Base-by-base conservation (phyloP, 495 filamentous ascomycete species). In the Friedmanniomyces simplex region DNA sequence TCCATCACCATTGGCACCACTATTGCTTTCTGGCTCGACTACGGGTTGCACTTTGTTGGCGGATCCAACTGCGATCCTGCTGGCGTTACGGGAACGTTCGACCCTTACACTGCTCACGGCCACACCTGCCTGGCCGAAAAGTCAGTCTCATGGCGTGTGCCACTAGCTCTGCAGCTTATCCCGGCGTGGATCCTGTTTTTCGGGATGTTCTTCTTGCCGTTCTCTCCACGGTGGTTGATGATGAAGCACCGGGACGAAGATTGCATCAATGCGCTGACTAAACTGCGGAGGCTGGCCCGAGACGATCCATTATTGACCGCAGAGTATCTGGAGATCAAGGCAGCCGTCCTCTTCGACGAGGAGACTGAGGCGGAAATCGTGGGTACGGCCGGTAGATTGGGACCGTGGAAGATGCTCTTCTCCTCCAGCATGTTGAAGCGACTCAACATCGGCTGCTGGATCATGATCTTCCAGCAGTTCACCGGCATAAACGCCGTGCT, bases 291-390 rank as follows among this genome's bases (percentile, higher is more conserved):
- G 11, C 74, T 82, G 2, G 53, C 76, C 1, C 54, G 69, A 20
- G 78, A 86, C 58, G 77, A 84, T n/a, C n/a, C 61, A 79, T 85
- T 51, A 71, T 81, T 0, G 78, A 91, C 43, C 76, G 84, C 62
- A 76, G 88, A 91, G 62, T 89, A 85, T 67, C 75, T 88, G 25
- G 88, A 91, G 66, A 89, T 93, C 69, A 85, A 86, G 67, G 85
- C 87, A 0, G 84, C 87, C 50, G 82, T 82, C 5, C 75, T 82
- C 52, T 87, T 91, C 52, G 88, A 91, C 0, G 77, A 77, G 1
- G 82, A 85, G 60, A 73, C 84, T 32, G n/a, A n/a, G n/a, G n/a
- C n/a, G n/a, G n/a, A n/a, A n/a, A n/a, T n/a, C n/a, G n/a, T n/a
- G n/a, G n/a, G n/a, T 94, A 85, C 71, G 87, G 87, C 5, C 73